These are phyloP conservation scores for Scalesia atractyloides DNA, from an alignment of 129 eudicot species.

Conservation along the genomic window DNA sequence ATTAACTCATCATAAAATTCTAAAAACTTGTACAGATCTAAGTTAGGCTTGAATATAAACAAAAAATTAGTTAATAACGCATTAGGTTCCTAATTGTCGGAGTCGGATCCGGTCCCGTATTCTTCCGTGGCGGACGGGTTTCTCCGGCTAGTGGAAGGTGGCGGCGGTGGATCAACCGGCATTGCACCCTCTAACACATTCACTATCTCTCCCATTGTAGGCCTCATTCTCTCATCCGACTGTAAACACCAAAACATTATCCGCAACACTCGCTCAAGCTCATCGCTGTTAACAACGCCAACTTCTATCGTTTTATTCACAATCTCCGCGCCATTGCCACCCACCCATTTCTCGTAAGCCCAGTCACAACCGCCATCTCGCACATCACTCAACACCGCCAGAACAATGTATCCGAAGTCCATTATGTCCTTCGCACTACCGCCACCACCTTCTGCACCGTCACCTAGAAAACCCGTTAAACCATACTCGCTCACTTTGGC, in stretches of 20 bases:
- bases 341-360: constrained; percentile 51
- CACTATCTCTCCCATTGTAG: constrained; percentile 75
- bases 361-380: constrained; percentile 35
- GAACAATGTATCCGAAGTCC: constrained; percentile 54
- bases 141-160: constrained; percentile 30
- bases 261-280: constrained; percentile 57
- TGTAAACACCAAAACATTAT: constrained; percentile 79
- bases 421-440: constrained; percentile 49
- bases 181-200: constrained; percentile 65
- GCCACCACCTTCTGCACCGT: constrained; percentile 29
- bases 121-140: constrained; percentile 18
- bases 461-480: constrained; percentile 25
- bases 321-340: constrained; percentile 29
- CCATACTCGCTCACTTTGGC: constrained; percentile 68
- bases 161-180: constrained; percentile 66
- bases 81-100: constrained; percentile 26
- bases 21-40: constrained; percentile 33
- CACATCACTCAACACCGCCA: constrained; percentile 48
- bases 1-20: constrained; percentile 21
- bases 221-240: constrained; percentile 58
- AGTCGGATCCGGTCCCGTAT: constrained; percentile 27
- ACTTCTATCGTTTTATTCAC: constrained; percentile 44
- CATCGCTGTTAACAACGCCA: constrained; percentile 44
- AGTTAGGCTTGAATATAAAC: constrained; percentile 47
- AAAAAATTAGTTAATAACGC: constrained; percentile 14